phyloP scores from a whole-genome alignment of 163 green algal species.

The Chlorella variabilis region DNA sequence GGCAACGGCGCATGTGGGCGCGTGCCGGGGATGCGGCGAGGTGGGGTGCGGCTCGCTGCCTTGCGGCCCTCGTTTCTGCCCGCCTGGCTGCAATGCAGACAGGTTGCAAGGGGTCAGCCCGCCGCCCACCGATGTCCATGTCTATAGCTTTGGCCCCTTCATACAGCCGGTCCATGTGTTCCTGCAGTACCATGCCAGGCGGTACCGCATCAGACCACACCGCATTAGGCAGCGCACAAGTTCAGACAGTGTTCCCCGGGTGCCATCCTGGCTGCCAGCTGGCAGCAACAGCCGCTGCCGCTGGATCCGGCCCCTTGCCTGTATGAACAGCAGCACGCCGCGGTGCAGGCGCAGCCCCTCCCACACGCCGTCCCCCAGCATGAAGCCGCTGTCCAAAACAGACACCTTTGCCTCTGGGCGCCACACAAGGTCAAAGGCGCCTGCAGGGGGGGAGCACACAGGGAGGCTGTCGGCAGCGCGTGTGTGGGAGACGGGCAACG shows the following conservation, averaged over 20 bases:
- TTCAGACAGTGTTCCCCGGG: too few relatives aligned
- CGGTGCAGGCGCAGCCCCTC: slow-evolving; percentile 78
- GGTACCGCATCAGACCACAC: too few relatives aligned
- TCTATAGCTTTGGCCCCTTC: slow-evolving; percentile 73
- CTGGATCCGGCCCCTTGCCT: neutral
- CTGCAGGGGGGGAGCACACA: slow-evolving; percentile 12
- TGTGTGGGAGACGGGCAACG: neutral
- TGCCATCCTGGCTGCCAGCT: too few relatives aligned
- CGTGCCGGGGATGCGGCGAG: neutral
- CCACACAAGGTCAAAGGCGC: slow-evolving; percentile 66
- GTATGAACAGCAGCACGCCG: slow-evolving; percentile 62
- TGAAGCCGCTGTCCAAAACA: slow-evolving; percentile 79
- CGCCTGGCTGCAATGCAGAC: too few relatives aligned
- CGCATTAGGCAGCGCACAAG: too few relatives aligned
- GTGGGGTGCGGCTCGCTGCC: neutral
- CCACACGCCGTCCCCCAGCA: slow-evolving; percentile 87
- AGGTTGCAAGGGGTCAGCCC: too few relatives aligned
- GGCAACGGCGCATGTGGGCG: neutral
- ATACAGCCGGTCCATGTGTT: slow-evolving; percentile 76
- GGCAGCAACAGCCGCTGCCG: too few relatives aligned
- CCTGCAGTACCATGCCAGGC: slow-evolving; percentile 21
- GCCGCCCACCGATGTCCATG: slow-evolving; percentile 66
- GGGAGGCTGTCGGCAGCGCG: neutral
- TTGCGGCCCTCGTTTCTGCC: neutral
- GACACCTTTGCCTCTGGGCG: slow-evolving; percentile 72